Evolutionary conservation across 257 asterid genomes (phyloP).

Genomic region (Ajuga chamaepitys): DNA sequence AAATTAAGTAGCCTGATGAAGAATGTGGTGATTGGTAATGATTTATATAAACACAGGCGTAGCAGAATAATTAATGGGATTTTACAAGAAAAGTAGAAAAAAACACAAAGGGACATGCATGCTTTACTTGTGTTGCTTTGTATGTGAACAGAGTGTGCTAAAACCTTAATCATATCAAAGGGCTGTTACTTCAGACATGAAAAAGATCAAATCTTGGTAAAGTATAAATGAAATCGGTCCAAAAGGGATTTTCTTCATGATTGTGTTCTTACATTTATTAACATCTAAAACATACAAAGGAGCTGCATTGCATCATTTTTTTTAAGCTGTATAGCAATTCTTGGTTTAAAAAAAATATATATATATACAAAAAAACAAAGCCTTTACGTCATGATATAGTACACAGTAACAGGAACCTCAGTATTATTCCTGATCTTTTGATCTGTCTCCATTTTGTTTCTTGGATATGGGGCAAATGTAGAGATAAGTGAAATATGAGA

Average conservation of each 20-base stretch:
- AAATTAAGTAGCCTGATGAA: background rate
- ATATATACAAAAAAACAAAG: too few species aligned
- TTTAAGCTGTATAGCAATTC: too few species aligned
- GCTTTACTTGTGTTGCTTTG: constrained; percentile 24
- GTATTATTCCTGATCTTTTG: background rate
- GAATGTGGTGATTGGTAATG: background rate
- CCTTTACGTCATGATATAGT: too few species aligned
- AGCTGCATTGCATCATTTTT: too few species aligned
- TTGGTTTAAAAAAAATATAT: too few species aligned
- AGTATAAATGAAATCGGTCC: constrained; percentile 21
- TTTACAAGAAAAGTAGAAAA: constrained; percentile 8
- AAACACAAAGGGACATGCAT: constrained; percentile 17
- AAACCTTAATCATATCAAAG: constrained; percentile 26
- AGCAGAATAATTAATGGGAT: background rate
- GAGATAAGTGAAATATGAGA: background rate
- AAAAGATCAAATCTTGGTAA: constrained; percentile 29
- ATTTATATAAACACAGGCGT: constrained; percentile 17
- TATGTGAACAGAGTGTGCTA: constrained; percentile 32
- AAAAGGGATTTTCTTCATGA: constrained; percentile 29
- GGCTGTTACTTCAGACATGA: constrained; percentile 17
- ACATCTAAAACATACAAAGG: background rate
- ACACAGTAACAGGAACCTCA: background rate
- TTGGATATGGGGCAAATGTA: background rate
- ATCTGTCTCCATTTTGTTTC: constrained; percentile 8
- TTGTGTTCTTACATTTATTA: constrained; percentile 23